Conservation (phyloP, 2,329 filamentous ascomycete genomes). For the Ascochyta clinopodiicola region DNA sequence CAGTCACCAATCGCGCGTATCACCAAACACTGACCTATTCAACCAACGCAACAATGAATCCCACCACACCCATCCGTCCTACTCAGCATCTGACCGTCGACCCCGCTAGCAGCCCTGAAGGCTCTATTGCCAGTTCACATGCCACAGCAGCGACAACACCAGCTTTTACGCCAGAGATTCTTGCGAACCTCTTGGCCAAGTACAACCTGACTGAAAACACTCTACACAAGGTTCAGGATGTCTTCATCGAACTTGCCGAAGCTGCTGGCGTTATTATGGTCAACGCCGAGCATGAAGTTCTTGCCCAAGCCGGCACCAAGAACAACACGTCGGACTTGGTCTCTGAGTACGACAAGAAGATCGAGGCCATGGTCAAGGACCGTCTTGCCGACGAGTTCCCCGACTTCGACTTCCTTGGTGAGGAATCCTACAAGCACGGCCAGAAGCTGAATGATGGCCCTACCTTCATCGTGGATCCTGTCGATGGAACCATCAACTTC, state of each 20-base stretch:
- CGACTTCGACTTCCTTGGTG: slow-evolving; percentile 50
- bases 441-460: slow-evolving; percentile 39
- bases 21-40: neutral
- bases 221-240: slow-evolving; percentile 25
- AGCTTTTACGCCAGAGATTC: slow-evolving; percentile 15
- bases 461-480: slow-evolving; percentile 49
- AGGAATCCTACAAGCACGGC: slow-evolving; percentile 44
- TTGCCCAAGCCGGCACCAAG: slow-evolving; percentile 32
- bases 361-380: slow-evolving; percentile 58
- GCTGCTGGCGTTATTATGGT: slow-evolving; percentile 44
- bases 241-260: slow-evolving; percentile 35
- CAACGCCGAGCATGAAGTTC: slow-evolving; percentile 36
- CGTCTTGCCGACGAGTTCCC: slow-evolving; percentile 56
- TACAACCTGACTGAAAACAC: slow-evolving; percentile 20
- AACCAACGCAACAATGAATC: neutral
- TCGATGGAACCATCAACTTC: slow-evolving; percentile 51
- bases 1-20: neutral
- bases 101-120: slow-evolving; percentile 6
- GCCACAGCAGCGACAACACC: slow-evolving; percentile 17
- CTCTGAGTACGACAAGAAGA: slow-evolving; percentile 61
- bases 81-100: neutral
- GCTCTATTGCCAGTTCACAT: neutral
- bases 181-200: slow-evolving; percentile 23
- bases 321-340: slow-evolving; percentile 59
- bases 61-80: neutral